Conservation (phyloP, 257 asterid species). For the Gentiana dahurica region DNA sequence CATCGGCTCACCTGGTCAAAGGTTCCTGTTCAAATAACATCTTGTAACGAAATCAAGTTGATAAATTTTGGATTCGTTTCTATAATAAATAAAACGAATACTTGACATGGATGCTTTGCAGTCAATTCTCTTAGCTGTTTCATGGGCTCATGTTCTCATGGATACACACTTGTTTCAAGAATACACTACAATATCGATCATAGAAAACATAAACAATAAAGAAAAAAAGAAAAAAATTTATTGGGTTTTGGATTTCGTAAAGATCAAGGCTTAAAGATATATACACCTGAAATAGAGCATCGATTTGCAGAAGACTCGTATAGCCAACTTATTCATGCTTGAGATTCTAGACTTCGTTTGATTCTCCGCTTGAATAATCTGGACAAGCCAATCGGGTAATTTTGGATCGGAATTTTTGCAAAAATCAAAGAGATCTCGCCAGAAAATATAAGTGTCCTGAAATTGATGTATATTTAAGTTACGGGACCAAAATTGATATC, state of each 20-base stretch:
- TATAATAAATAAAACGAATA: not conserved
- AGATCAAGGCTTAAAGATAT: not conserved
- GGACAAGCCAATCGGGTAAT: too few species aligned
- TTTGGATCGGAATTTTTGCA: too few species aligned
- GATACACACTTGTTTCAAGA: constrained; percentile 83
- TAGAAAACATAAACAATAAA: too few species aligned
- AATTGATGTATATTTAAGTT: too few species aligned
- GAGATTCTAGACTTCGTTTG: too few species aligned
- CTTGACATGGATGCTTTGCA: constrained; percentile 84
- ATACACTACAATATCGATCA: constrained; percentile 38
- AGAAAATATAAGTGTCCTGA: too few species aligned
- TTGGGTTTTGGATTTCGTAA: too few species aligned
- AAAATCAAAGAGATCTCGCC: too few species aligned
- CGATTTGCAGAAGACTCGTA: constrained; percentile 26
- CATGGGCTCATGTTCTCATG: constrained; percentile 83
- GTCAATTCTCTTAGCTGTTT: constrained; percentile 83
- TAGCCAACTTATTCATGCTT: constrained; percentile 8
- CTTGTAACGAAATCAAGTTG: too few species aligned
- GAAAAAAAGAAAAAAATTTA: not conserved
- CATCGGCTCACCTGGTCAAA: constrained; percentile 25
- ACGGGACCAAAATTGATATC: too few species aligned
- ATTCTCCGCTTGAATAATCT: too few species aligned
- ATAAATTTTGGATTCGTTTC: too few species aligned
- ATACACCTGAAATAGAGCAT: constrained; percentile 23
- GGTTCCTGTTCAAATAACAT: constrained; percentile 14